Conservation (phyloP, 2,329 filamentous ascomycete genomes). For the Cryphonectria carpinicola region DNA sequence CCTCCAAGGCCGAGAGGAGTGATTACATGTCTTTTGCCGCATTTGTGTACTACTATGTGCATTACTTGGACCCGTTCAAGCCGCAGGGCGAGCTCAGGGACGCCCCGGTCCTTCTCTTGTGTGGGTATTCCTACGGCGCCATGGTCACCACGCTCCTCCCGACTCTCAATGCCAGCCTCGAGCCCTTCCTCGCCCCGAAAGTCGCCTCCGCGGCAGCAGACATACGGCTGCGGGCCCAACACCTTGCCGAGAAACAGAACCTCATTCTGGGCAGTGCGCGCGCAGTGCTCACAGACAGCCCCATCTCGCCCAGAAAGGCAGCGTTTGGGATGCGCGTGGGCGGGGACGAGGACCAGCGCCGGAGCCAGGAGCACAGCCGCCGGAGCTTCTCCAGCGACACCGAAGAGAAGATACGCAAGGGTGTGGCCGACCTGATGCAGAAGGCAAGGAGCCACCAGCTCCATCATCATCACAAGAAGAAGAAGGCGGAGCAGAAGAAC, state of each 20-base stretch:
- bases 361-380: constrained; percentile 44
- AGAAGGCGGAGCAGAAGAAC: constrained; percentile 6
- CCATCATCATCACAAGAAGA: constrained; percentile 20
- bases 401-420: constrained; percentile 52
- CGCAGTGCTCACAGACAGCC: constrained; percentile 37
- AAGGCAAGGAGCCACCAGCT: constrained; percentile 42
- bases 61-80: constrained; percentile 54
- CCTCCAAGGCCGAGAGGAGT: constrained; percentile 74
- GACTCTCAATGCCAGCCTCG: constrained; percentile 60
- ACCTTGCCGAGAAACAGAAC: constrained; percentile 68
- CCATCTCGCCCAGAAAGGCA: constrained; percentile 32
- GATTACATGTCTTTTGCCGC: constrained; percentile 86
- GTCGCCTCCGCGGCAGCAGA: constrained; percentile 66
- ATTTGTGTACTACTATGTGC: constrained; percentile 76
- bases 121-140: constrained; percentile 90
- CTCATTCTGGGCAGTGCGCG: constrained; percentile 46
- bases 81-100: constrained; percentile 1
- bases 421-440: constrained; percentile 52
- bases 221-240: constrained; percentile 70
- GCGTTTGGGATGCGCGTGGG: constrained; percentile 50
- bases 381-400: constrained; percentile 43
- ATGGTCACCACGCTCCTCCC: constrained; percentile 78
- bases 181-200: constrained; percentile 57
- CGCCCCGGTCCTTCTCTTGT: constrained; percentile 68
- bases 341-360: constrained; percentile 50